Conservation (phyloP, 2,329 filamentous ascomycete species). For the Phyllosticta citribraziliensis region DNA sequence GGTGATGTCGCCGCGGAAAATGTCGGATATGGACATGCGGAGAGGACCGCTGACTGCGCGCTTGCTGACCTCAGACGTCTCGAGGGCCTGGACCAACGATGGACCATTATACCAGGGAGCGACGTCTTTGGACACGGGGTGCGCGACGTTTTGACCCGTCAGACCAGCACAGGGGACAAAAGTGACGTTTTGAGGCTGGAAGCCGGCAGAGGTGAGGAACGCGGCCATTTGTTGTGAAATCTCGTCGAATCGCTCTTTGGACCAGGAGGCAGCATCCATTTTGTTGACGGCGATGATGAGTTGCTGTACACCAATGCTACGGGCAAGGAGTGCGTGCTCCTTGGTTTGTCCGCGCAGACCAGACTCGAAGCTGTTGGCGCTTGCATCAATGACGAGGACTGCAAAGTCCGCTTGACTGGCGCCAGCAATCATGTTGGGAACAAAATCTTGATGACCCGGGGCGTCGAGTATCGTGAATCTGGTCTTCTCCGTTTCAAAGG, state of each 20-base stretch:
- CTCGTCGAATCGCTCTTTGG: slow-evolving; percentile 69
- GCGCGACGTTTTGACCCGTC: slow-evolving; percentile 74
- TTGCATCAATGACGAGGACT: slow-evolving; percentile 85
- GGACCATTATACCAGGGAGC: slow-evolving; percentile 69
- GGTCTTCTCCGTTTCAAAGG: slow-evolving; percentile 81
- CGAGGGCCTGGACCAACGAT: slow-evolving; percentile 75
- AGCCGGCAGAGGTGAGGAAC: slow-evolving; percentile 75
- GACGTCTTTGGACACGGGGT: slow-evolving; percentile 41
- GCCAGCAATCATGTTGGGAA: slow-evolving; percentile 98
- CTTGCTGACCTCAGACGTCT: slow-evolving; percentile 64
- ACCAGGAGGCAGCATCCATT: slow-evolving; percentile 81
- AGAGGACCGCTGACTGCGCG: slow-evolving; percentile 69
- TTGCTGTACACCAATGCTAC: slow-evolving; percentile 81
- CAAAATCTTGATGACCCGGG: slow-evolving; percentile 89
- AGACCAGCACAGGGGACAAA: slow-evolving; percentile 89
- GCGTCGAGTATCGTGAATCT: slow-evolving; percentile 92
- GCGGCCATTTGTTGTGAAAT: slow-evolving; percentile 75
- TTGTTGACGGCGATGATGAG: slow-evolving; percentile 93
- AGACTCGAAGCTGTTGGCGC: slow-evolving; percentile 84
- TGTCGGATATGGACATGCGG: slow-evolving; percentile 76
- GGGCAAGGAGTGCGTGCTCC: slow-evolving; percentile 81
- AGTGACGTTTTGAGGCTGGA: slow-evolving; percentile 67
- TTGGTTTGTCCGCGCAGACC: slow-evolving; percentile 88
- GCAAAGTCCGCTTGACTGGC: slow-evolving; percentile 94
- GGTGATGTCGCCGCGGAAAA: slow-evolving; percentile 69